phyloP scores from a whole-genome alignment of 2,329 filamentous ascomycete species.

The Paraconiothyrium brasiliense region DNA sequence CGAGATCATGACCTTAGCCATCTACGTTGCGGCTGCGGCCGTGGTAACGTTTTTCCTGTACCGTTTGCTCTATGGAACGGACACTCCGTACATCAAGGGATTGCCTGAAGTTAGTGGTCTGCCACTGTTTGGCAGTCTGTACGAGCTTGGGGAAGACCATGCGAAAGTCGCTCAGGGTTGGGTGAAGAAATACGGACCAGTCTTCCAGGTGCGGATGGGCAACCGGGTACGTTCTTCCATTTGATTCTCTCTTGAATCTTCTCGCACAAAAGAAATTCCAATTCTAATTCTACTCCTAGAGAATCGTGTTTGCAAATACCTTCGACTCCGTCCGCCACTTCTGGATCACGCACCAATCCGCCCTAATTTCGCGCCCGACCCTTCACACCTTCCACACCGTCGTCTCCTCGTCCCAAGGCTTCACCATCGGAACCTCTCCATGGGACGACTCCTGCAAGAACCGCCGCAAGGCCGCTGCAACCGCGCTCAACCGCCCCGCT shows the following conservation, averaged over 20 bases:
- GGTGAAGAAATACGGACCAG: conserved; percentile 60
- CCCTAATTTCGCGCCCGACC: conserved; percentile 78
- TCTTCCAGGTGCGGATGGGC: conserved; percentile 66
- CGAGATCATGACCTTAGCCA: conserved; percentile 48
- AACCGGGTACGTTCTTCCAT: conserved; percentile 64
- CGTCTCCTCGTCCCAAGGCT: conserved; percentile 60
- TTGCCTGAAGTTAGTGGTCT: conserved; percentile 59
- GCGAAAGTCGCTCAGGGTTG: conserved; percentile 57
- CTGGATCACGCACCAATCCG: conserved; percentile 81
- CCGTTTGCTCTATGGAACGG: conserved; percentile 56
- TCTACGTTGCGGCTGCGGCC: conserved; percentile 54
- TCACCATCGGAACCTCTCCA: conserved; percentile 79
- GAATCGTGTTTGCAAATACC: conserved; percentile 80
- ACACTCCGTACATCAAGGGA: conserved; percentile 59
- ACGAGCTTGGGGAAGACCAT: conserved; percentile 58
- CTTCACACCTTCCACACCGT: conserved; percentile 77
- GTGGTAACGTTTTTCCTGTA: conserved; percentile 53
- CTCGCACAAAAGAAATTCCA: not conserved
- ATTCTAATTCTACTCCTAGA: conserved; percentile 48
- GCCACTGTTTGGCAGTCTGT: conserved; percentile 58
- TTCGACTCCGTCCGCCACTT: conserved; percentile 78
- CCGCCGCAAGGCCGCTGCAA: conserved; percentile 79
- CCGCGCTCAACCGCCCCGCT: conserved; percentile 78
- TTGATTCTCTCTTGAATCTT: not conserved
- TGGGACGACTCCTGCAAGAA: conserved; percentile 85